Base-by-base conservation (phyloP, 2,329 filamentous ascomycete genomes). In the Ophiosphaerella narmari region DNA sequence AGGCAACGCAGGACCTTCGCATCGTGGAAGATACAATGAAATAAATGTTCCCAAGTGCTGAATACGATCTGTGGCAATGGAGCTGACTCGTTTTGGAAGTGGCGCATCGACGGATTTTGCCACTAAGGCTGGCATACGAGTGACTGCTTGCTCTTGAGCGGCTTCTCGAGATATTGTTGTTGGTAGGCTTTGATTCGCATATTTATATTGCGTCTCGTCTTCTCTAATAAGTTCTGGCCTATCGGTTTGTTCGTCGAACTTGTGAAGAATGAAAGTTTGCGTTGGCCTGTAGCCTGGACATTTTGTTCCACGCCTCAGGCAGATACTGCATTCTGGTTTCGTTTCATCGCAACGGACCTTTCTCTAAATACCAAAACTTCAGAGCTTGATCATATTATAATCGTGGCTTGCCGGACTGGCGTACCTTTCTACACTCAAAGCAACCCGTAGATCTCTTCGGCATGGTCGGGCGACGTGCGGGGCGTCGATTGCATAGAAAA, bases 281-380 rank as follows among this genome's bases (percentile, higher is more conserved):
- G 67, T 54, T 1, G 70, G 70, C 39, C 70, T 57, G 46, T 72
- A 73, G 32, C 70, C 70, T 42, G 67, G 70, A 39, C 70, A 73
- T 58, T 69, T 70, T 11, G 63, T 69, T 37, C 70, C 68, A 18
- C 70, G 60, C 39, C 67, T 62, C 41, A 70, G 29, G 44, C 70
- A 73, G 5, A 55, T 70, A 36, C 62, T 67, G 52, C 70, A 73
- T 49, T 73, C 70, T 31, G 70, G 70, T 43, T 65, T 69, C 31
- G 63, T 51, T 46, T 71, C 70, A 46, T 73, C 70, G 52, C 70
- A 73, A 38, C 70, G 61, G 24, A 73, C 70, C 46, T 73, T 73
- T 29, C 70, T 66, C 57, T 61, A 38, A 4, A 48, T 13, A 26
- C 13, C 26, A 7, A 4, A 12, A 9, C 36, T 36, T 61, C 43